Percentiles rank a stretch among this genome's conserved stretches.
Evolutionary conservation across 2,329 filamentous ascomycete genomes (phyloP).

Genomic region (Westerdykella aurantiaca): DNA sequence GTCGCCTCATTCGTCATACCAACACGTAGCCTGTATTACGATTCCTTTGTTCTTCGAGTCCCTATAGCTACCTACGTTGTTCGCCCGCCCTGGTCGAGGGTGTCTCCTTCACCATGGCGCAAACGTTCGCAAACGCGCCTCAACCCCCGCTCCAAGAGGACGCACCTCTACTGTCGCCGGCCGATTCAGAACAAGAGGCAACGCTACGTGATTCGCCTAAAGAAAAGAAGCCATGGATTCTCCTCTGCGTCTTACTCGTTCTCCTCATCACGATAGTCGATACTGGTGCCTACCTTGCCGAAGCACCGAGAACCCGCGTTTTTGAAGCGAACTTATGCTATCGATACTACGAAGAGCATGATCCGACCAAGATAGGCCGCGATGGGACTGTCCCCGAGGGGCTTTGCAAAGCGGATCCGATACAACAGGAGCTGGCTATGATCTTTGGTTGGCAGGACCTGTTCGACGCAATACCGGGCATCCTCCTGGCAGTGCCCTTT

Average conservation of each 20-base stretch:
- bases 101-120: no score
- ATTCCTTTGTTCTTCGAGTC: no score
- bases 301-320: slow-evolving; percentile 44
- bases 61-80: no score
- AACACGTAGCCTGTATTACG: no score
- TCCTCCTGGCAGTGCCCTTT: slow-evolving; percentile 46
- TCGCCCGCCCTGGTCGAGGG: no score
- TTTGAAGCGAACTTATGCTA: slow-evolving; percentile 47
- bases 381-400: slow-evolving; percentile 43
- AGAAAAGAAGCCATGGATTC: slow-evolving; percentile 28
- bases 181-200: slow-evolving; percentile 2
- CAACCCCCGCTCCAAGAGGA: slow-evolving; percentile 5
- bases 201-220: neutral
- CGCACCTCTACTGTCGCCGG: slow-evolving; percentile 14
- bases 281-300: slow-evolving; percentile 41
- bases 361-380: slow-evolving; percentile 40
- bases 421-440: slow-evolving; percentile 46
- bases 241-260: slow-evolving; percentile 32
- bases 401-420: slow-evolving; percentile 46
- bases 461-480: slow-evolving; percentile 41
- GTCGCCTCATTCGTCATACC: no score
- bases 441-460: slow-evolving; percentile 48
- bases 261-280: slow-evolving; percentile 43
- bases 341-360: slow-evolving; percentile 39
- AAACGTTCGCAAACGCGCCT: neutral